Percentiles rank a stretch among this genome's conserved stretches.
Evolutionary conservation across 164 flowering plant genomes (phyloP).

Genomic region (Liriodendron chinense): DNA sequence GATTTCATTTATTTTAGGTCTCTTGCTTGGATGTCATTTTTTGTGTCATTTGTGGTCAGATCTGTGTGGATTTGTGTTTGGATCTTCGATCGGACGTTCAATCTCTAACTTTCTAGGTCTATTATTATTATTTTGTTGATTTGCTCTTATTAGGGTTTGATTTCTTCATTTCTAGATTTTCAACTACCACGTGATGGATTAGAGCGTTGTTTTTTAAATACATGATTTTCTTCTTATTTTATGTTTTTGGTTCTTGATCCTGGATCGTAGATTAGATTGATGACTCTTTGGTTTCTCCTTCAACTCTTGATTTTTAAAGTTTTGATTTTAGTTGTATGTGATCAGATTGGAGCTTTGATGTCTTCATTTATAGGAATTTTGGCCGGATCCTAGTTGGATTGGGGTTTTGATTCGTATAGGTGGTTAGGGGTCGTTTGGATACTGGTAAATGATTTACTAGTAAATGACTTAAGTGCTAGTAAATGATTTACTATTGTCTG

Average conservation of each 20-base stretch:
- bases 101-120: not conserved
- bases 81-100: not conserved
- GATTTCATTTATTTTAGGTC: not conserved
- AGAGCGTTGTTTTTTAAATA: no score
- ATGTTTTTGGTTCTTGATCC: not conserved
- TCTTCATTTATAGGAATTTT: not conserved
- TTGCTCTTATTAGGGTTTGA: not conserved
- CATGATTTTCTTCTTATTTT: not conserved
- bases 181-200: not conserved
- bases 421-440: no score
- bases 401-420: not conserved
- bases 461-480: no score
- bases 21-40: not conserved
- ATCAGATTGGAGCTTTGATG: not conserved
- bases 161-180: not conserved
- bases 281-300: not conserved
- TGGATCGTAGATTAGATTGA: not conserved
- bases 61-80: not conserved
- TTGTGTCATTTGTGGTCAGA: conserved; percentile 2
- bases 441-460: no score
- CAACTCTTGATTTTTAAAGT: not conserved
- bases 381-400: not conserved
- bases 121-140: not conserved
- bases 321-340: not conserved
- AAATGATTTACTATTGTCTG: no score